phyloP scores from a whole-genome alignment of 2,329 filamentous ascomycete genomes.

The Epicoccum nigrum region DNA sequence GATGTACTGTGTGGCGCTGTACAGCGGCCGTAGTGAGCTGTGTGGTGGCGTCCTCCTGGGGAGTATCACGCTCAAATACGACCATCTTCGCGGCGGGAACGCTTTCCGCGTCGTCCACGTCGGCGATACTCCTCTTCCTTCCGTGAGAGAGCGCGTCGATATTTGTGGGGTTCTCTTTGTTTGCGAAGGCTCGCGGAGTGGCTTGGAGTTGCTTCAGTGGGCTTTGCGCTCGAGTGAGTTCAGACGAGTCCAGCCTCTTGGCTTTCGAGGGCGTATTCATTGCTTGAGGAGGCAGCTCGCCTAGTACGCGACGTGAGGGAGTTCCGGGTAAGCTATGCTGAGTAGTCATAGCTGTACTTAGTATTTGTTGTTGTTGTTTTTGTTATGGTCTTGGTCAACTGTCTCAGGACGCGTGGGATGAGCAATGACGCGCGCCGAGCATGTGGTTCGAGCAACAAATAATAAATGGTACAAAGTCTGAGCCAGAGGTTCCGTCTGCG shows the following conservation, averaged over 20 bases:
- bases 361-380: conserved; percentile 16
- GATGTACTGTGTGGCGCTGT: conserved; percentile 36
- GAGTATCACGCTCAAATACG: conserved; percentile 30
- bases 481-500: background rate
- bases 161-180: conserved; percentile 40
- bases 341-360: conserved; percentile 28
- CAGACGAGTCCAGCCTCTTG: conserved; percentile 25
- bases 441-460: background rate
- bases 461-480: background rate
- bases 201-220: conserved; percentile 45
- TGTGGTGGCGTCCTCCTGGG: conserved; percentile 16
- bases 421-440: conserved; percentile 15
- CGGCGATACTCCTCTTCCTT: conserved; percentile 45
- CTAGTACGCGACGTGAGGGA: conserved; percentile 43
- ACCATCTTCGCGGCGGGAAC: conserved; percentile 34
- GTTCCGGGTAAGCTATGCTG: conserved; percentile 37
- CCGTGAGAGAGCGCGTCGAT: conserved; percentile 27
- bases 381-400: conserved; percentile 27
- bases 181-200: conserved; percentile 26
- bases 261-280: conserved; percentile 42
- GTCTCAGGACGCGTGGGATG: conserved; percentile 18
- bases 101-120: conserved; percentile 43
- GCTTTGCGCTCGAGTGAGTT: conserved; percentile 36
- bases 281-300: conserved; percentile 42
- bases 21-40: conserved; percentile 35